Evolutionary conservation across 2,329 filamentous ascomycete genomes (phyloP), one percentile per base, ranked within the genome.

Genomic region (Penicillium sp.): DNA sequence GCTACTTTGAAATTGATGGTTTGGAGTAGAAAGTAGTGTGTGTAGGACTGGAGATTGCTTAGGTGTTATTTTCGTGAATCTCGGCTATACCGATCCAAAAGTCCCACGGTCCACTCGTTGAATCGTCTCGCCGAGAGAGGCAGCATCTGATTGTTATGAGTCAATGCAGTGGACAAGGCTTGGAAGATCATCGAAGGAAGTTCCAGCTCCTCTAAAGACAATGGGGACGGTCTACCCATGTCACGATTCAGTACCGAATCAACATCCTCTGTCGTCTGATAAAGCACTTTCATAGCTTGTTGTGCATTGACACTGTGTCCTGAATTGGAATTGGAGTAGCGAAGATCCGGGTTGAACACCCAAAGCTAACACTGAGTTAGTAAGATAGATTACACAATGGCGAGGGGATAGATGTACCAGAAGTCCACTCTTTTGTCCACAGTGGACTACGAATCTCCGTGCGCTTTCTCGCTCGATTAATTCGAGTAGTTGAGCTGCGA

Each of bases 301-400:
- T 74, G 73, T 3, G 71, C 65, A 44, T 78, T 72, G 9, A 72
- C 63, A 35, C 54, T 70, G 10, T 68, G 57, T 1, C 66, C 58
- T 10, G 61, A n/a, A 44, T 63, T 67, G 10, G 79, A 80, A 10
- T 77, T 81, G 1, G 85, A 85, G 61, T 85, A 83, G 50, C 78
- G 78, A 42, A 87, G 75, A 57, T 85, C 80, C 0, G 84, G 83
- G 8, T 85, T 85, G 71, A 88, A 87, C 53, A 85, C 75, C 85
- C 85, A 87, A 27, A 86, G 62, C 71, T 83, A 46, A n/a, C 42
- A 49, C 54, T 7, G 27, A 45, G 11, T 60, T 13, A 60, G 51
- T 44, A 25, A 44, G 3, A n/a, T 50, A 6, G n/a, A n/a, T 43
- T 8, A 31, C 33, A 5, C n/a, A 23, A n/a, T n/a, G 11, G 19